Percentiles rank a stretch among this genome's conserved stretches.
Conservation (phyloP, 2,329 filamentous ascomycete genomes). For the Setomelanomma holmii region DNA sequence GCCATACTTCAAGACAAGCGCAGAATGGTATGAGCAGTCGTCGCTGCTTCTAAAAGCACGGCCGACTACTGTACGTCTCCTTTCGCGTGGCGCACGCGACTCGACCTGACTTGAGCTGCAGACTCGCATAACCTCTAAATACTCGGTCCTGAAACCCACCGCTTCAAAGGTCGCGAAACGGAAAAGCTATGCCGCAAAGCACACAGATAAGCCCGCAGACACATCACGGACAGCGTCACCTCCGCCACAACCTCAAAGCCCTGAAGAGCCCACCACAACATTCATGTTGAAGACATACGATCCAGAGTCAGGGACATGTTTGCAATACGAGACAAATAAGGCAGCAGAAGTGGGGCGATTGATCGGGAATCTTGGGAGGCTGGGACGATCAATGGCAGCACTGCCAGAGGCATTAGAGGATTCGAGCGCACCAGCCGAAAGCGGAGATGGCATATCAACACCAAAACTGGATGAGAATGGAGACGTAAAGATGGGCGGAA, state of each 20-base stretch:
- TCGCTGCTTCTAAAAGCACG: conserved; percentile 83
- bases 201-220: conserved; percentile 33
- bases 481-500: conserved; percentile 39
- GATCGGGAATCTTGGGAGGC: conserved; percentile 75
- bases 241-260: conserved; percentile 31
- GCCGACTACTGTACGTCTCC: conserved; percentile 74
- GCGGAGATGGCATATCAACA: conserved; percentile 35
- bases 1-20: conserved; percentile 80
- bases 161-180: conserved; percentile 43
- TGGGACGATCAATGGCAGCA: conserved; percentile 70
- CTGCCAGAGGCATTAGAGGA: conserved; percentile 53
- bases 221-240: conserved; percentile 36
- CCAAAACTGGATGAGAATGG: conserved; percentile 40
- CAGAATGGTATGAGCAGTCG: conserved; percentile 92
- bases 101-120: conserved; percentile 48
- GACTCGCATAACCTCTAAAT: conserved; percentile 93
- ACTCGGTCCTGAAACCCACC: conserved; percentile 69
- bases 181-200: conserved; percentile 40
- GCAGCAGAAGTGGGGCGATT: conserved; percentile 87
- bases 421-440: conserved; percentile 40
- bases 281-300: conserved; percentile 92
- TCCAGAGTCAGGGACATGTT: conserved; percentile 76
- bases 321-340: conserved; percentile 93
- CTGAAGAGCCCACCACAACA: conserved; percentile 58
- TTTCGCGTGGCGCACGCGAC: conserved; percentile 13